Evolutionary conservation across 352 stramenopile species (phyloP), one percentile per base, ranked within the genome.

Genomic region (Globisporangium apiculatum): DNA sequence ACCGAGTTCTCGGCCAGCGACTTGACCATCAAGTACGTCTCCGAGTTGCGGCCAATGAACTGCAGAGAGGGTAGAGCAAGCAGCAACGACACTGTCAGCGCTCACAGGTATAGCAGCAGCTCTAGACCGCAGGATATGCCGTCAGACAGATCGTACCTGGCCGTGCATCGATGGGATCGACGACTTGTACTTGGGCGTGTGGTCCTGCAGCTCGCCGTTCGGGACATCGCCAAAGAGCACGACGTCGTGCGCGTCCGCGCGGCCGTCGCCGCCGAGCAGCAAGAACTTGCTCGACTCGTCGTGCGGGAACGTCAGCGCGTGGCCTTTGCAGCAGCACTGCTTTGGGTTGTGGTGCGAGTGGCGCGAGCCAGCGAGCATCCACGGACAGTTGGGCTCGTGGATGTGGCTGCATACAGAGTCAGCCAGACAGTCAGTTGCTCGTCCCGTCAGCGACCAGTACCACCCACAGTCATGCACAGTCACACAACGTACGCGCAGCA

Each of bases 231-330:
- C 76, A 57, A 93, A 93, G 10, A 93, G 62, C 35, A 87, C 71
- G 31, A 93, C 73, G 51, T 89, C 78, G 51, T 93, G 83, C 11
- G 68, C 61, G 7, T 71, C 49, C 12, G 63, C 45, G 41, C 47
- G 42, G 4, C 72, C 68, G 48, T 71, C 64, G 4, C 62, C 65
- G 31, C 77, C 79, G 4, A 91, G 56, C 5, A 93, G 55, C 12
- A 93, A 36, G 51, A 93, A 93, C 45, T 93, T 93, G 67, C 78
- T 89, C 15, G 80, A 91, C 53, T 93, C 83, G 53, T 93, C 83
- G 50, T 93, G 83, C 1, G 83, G 83, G 50, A 87, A 92, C 46
- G 76, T 63, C 15, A 92, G 62, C 17, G 63, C 56, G 4, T 87
- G 65, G 0, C 75, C 75, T 45, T 91, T 93, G 66, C 83, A 93